Evolutionary conservation across 2,329 filamentous ascomycete genomes (phyloP).

Genomic region (Fonsecaea pedrosoi): DNA sequence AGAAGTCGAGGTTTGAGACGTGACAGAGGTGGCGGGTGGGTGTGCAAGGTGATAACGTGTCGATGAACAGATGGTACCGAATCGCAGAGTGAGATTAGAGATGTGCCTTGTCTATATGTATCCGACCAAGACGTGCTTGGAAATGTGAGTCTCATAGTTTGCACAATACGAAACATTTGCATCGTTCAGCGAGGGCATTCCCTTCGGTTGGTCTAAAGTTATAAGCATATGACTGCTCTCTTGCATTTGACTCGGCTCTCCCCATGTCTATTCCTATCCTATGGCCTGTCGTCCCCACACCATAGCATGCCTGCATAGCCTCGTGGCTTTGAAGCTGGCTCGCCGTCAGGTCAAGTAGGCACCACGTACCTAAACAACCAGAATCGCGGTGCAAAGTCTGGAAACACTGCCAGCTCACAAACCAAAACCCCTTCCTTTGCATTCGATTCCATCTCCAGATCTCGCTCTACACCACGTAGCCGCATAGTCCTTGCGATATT

Average conservation of each 20-base stretch:
- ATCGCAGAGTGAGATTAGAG: not conserved
- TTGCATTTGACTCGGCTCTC: not conserved
- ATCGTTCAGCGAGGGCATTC: not conserved
- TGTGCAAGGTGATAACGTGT: not conserved
- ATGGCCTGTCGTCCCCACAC: too few relatives aligned
- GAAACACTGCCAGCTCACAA: too few relatives aligned
- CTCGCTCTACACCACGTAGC: too few relatives aligned
- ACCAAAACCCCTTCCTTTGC: too few relatives aligned
- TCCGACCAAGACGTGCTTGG: not conserved
- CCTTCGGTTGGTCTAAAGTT: not conserved
- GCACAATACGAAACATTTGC: not conserved
- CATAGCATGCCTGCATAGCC: too few relatives aligned
- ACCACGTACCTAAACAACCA: too few relatives aligned
- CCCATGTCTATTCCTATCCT: too few relatives aligned
- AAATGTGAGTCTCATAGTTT: not conserved
- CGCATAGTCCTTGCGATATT: too few relatives aligned
- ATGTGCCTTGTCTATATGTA: not conserved
- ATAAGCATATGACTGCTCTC: not conserved
- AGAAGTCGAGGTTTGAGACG: constrained; percentile 16
- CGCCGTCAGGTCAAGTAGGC: too few relatives aligned
- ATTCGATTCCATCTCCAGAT: too few relatives aligned
- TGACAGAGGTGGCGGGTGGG: not conserved
- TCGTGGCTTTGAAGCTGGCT: too few relatives aligned
- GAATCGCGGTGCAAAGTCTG: too few relatives aligned
- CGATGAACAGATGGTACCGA: not conserved